A percentile compares a stretch with the other conserved stretches of the same genome.
Conservation (phyloP, 2,329 filamentous ascomycete species). For the Metarhizium sp. region DNA sequence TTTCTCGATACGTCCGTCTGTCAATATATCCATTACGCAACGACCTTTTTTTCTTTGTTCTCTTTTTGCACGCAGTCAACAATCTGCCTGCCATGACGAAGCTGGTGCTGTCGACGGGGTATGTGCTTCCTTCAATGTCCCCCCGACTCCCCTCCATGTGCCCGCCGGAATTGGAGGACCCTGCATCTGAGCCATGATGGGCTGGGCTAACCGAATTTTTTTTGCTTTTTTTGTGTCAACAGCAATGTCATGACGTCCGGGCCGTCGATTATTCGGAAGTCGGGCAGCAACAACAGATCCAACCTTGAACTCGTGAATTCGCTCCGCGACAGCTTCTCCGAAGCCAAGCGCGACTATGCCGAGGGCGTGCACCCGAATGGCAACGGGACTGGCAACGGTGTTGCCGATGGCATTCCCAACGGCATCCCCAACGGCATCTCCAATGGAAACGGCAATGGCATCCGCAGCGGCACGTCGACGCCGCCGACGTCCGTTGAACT, state of each 20-base stretch:
- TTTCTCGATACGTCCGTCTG: background rate
- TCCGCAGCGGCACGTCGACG: constrained; percentile 17
- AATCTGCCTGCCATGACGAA: constrained; percentile 50
- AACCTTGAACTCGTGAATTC: constrained; percentile 90
- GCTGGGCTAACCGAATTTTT: constrained; percentile 1
- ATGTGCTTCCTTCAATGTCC: constrained; percentile 25
- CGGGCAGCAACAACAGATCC: constrained; percentile 62
- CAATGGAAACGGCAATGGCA: constrained; percentile 25
- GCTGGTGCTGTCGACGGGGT: constrained; percentile 81
- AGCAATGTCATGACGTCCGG: constrained; percentile 80
- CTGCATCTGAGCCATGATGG: constrained; percentile 3
- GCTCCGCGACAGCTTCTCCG: constrained; percentile 72
- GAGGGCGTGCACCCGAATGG: constrained; percentile 19
- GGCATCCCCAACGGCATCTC: constrained; percentile 15
- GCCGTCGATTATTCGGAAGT: constrained; percentile 74
- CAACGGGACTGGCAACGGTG: constrained; percentile 21
- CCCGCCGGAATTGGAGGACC: background rate
- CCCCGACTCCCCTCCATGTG: constrained; percentile 2
- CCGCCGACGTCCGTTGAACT: constrained; percentile 24
- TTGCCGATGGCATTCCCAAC: constrained; percentile 9
- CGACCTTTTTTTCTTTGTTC: too few species aligned
- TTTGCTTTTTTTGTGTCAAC: background rate
- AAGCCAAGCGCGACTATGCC: constrained; percentile 57
- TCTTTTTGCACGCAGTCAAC: background rate
- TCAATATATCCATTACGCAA: background rate